Percentiles rank a stretch among this genome's conserved stretches.
Evolutionary conservation across 257 asterid genomes (phyloP).

Genomic region (Capsicum baccatum): DNA sequence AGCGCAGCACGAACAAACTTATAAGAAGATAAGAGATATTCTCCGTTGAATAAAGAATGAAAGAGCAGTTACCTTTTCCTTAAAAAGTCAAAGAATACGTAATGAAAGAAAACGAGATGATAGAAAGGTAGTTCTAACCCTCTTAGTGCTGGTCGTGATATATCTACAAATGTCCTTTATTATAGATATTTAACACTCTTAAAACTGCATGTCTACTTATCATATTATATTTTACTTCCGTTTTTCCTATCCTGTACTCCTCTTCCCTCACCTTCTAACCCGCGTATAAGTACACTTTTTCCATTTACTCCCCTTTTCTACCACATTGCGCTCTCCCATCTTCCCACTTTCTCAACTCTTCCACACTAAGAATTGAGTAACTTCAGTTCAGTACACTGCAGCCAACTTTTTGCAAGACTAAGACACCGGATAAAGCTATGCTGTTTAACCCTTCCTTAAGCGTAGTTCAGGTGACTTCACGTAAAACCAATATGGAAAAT

Average conservation of each 20-base stretch:
- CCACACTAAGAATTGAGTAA: neutral
- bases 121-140: conserved; percentile 14
- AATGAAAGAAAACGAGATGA: neutral
- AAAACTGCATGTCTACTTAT: conserved; percentile 2
- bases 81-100: neutral
- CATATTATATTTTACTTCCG: neutral
- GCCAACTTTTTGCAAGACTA: neutral
- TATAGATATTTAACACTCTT: neutral
- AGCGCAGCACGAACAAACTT: neutral
- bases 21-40: neutral
- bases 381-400: neutral
- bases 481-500: neutral
- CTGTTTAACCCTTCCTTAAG: conserved; percentile 5
- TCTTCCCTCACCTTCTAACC: neutral
- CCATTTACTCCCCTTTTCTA: neutral
- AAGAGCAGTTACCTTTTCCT: no score
- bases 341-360: neutral
- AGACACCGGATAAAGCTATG: neutral
- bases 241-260: neutral
- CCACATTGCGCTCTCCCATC: neutral
- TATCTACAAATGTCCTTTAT: neutral
- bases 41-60: neutral
- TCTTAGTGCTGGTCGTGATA: neutral
- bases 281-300: neutral
- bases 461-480: neutral